Evolutionary conservation across 2,329 filamentous ascomycete genomes (phyloP).

Genomic region (Stenocarpella maydis): DNA sequence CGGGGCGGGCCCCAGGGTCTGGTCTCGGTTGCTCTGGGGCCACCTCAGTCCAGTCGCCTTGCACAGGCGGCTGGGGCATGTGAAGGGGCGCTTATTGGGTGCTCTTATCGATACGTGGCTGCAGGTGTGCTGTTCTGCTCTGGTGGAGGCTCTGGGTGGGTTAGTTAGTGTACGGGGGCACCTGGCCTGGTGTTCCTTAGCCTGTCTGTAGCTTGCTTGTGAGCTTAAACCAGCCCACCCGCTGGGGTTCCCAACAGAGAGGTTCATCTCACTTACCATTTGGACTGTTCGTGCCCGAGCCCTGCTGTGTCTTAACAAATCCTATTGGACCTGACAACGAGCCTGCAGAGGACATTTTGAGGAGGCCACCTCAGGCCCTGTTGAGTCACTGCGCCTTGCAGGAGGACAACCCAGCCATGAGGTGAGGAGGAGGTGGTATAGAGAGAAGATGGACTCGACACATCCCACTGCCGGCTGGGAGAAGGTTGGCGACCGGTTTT

Average conservation of each 20-base stretch:
- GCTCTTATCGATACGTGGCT: constrained; percentile 30
- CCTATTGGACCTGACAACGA: neutral
- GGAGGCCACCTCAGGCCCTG: neutral
- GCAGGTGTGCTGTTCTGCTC: neutral
- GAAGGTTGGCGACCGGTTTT: constrained; percentile 90
- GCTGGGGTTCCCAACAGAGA: neutral
- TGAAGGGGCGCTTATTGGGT: too few relatives aligned
- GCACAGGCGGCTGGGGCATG: too few relatives aligned
- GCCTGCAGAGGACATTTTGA: neutral
- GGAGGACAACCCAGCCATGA: constrained; percentile 15
- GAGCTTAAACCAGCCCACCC: neutral
- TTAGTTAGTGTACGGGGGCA: neutral
- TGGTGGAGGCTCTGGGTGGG: neutral
- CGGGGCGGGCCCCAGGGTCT: constrained; percentile 23
- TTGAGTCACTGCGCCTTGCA: neutral
- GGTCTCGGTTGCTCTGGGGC: constrained; percentile 9
- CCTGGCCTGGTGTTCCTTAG: neutral
- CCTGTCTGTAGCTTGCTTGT: neutral
- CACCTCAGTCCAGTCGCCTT: neutral
- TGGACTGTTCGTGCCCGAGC: neutral
- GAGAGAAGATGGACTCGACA: constrained; percentile 61
- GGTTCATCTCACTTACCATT: neutral
- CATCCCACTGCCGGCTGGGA: constrained; percentile 91
- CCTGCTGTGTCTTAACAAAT: neutral
- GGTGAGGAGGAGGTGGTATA: constrained; percentile 44